These are phyloP conservation scores for Henckelia pumila DNA, from an alignment of 257 asterid species.

Conservation along the genomic window DNA sequence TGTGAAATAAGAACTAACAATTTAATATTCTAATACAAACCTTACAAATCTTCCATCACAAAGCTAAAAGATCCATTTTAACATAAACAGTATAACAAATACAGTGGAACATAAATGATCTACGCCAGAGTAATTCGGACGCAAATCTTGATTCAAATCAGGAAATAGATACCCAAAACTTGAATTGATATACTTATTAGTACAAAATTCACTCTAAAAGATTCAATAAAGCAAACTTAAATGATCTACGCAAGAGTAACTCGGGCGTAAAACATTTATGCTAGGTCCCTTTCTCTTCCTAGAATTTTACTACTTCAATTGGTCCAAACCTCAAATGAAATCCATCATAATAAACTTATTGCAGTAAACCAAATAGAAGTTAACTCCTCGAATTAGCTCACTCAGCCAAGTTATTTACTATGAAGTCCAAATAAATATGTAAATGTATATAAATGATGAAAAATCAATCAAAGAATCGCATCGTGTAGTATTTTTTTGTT, in stretches of 20 bases:
- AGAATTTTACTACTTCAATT: neutral
- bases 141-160: neutral
- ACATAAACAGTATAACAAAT: neutral
- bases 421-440: neutral
- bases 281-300: neutral
- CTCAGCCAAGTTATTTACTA: neutral
- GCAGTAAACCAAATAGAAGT: neutral
- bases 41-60: neutral
- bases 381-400: neutral
- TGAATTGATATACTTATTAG: too few relatives aligned
- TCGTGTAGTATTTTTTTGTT: neutral
- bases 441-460: too few relatives aligned
- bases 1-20: too few relatives aligned
- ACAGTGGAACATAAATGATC: too few relatives aligned
- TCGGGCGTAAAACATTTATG: neutral
- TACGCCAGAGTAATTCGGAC: too few relatives aligned
- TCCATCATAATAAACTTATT: neutral
- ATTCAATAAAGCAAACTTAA: neutral
- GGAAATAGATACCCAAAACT: too few relatives aligned
- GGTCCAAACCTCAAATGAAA: neutral
- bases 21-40: too few relatives aligned
- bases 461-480: too few relatives aligned
- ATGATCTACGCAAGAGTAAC: neutral
- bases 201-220: neutral
- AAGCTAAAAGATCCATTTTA: neutral